Percentiles rank a stretch among this genome's conserved stretches.
Conservation (phyloP, 139 green algal genomes). For the Desmodesmus armatus region DNA sequence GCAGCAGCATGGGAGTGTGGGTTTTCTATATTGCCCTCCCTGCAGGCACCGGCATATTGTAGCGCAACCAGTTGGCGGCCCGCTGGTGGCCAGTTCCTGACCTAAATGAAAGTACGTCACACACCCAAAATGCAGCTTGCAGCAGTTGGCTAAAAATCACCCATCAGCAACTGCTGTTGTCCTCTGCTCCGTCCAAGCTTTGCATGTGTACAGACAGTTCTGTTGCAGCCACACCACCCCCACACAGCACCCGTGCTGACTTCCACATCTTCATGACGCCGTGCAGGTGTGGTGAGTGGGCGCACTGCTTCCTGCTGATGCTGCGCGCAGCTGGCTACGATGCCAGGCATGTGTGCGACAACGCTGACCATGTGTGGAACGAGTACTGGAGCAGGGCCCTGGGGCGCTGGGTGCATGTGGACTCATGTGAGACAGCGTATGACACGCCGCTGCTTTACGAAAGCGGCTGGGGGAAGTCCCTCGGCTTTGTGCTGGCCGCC, state of each 20-base stretch:
- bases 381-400: slow-evolving; percentile 62
- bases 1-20: background rate
- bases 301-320: slow-evolving; percentile 79
- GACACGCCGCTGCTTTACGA: slow-evolving; percentile 84
- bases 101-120: background rate
- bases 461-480: slow-evolving; percentile 86
- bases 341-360: slow-evolving; percentile 75
- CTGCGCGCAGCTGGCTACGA: slow-evolving; percentile 66
- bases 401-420: slow-evolving; percentile 75
- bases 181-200: background rate
- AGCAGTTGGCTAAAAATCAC: background rate
- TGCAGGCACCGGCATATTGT: background rate
- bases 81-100: background rate
- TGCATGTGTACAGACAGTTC: background rate
- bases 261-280: background rate
- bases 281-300: slow-evolving; percentile 73
- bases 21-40: background rate
- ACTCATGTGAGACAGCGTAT: slow-evolving; percentile 76
- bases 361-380: slow-evolving; percentile 75
- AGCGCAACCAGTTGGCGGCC: background rate
- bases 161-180: background rate
- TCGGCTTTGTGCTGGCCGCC: slow-evolving; percentile 79
- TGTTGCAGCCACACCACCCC: background rate
- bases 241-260: background rate
- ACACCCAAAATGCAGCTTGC: background rate